These are phyloP conservation scores for Pittosporum tobira DNA, from an alignment of 129 eudicot species.

Conservation along the genomic window DNA sequence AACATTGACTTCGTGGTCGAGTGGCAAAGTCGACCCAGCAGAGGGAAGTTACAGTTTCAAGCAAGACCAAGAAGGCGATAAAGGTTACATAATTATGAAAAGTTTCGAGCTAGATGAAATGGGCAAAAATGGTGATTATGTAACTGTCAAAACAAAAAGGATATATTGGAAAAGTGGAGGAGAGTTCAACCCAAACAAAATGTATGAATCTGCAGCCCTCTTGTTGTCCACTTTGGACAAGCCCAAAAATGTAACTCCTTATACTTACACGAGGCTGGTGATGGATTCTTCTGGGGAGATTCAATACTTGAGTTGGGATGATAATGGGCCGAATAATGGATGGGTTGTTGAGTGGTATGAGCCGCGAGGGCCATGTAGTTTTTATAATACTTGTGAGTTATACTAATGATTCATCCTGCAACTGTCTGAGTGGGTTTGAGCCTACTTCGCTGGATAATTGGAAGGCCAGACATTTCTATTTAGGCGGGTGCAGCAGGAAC, in stretches of 20 bases:
- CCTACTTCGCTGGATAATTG: conserved; percentile 15
- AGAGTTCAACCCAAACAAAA: neutral
- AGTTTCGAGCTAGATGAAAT: neutral
- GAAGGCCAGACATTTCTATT: conserved; percentile 5
- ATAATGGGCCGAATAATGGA: neutral
- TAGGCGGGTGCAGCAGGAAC: conserved; percentile 32
- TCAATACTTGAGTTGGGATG: conserved; percentile 24
- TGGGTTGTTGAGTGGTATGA: conserved; percentile 46
- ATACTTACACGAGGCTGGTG: conserved; percentile 17
- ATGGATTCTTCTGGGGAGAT: conserved; percentile 42
- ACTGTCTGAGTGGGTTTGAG: conserved; percentile 34
- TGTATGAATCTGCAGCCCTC: neutral
- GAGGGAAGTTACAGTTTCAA: conserved; percentile 40
- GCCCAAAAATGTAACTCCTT: neutral
- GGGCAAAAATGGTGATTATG: too few species aligned
- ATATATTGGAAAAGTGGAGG: conserved; percentile 10
- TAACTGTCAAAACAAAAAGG: neutral
- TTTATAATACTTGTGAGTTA: conserved; percentile 40
- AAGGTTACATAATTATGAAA: neutral
- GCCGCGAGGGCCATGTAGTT: conserved; percentile 34
- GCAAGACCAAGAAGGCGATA: conserved; percentile 19
- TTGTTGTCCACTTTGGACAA: neutral
- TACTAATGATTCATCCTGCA: conserved; percentile 3
- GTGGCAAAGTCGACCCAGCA: conserved; percentile 37
- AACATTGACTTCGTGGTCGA: conserved; percentile 48